Conservation (phyloP, 768 basidiomycete species). For the Suillus ampliporus region DNA sequence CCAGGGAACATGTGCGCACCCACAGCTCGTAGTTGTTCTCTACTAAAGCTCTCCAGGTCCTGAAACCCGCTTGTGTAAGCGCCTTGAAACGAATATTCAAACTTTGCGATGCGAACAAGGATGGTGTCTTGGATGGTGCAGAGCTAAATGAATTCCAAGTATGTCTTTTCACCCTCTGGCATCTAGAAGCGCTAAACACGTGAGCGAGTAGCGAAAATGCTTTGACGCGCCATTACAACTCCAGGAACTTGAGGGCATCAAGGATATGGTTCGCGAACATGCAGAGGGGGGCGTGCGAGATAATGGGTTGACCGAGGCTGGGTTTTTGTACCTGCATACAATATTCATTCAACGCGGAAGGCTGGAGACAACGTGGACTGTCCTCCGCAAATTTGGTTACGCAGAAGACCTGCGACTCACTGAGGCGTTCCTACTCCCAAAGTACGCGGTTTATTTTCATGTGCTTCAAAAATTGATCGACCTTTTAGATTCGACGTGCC, state of each 20-base stretch:
- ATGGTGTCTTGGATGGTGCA: slow-evolving; percentile 85
- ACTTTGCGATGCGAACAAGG: slow-evolving; percentile 93
- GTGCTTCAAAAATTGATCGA: slow-evolving; percentile 19
- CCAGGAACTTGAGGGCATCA: slow-evolving; percentile 96
- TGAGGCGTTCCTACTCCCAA: slow-evolving; percentile 87
- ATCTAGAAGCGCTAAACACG: slow-evolving; percentile 12
- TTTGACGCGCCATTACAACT: slow-evolving; percentile 91
- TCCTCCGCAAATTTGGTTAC: slow-evolving; percentile 93
- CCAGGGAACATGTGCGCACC: slow-evolving; percentile 85
- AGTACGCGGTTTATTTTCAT: slow-evolving; percentile 55
- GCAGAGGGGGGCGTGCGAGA: slow-evolving; percentile 76
- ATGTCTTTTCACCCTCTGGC: slow-evolving; percentile 8
- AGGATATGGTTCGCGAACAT: slow-evolving; percentile 85
- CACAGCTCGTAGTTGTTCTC: slow-evolving; percentile 13
- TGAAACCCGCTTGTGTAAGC: slow-evolving; percentile 90
- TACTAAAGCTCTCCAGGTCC: slow-evolving; percentile 54
- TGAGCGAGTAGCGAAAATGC: slow-evolving; percentile 78
- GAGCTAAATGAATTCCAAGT: slow-evolving; percentile 99
- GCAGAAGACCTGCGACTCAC: slow-evolving; percentile 91
- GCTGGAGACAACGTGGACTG: slow-evolving; percentile 97
- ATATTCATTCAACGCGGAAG: slow-evolving; percentile 96
- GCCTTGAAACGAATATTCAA: slow-evolving; percentile 95
- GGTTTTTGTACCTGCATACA: slow-evolving; percentile 94
- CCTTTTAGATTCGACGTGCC: slow-evolving; percentile 86
- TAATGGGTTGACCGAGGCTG: slow-evolving; percentile 87